Base-by-base conservation (phyloP, 176 grass and related monocot species). In the Musa acuminata region DNA sequence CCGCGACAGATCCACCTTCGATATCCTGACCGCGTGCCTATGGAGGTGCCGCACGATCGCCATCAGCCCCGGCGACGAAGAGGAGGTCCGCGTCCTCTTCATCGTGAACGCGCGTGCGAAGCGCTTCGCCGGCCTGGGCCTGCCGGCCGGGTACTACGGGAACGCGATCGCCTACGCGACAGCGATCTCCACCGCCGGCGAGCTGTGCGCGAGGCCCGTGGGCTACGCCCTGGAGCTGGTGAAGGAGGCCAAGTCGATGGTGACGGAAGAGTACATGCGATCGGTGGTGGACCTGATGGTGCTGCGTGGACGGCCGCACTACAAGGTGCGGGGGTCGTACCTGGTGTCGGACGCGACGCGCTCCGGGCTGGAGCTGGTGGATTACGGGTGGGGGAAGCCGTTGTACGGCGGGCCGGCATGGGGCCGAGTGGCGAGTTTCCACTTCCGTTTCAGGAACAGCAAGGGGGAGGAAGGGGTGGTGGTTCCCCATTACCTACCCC, bases 351-450 rank as follows among this genome's bases (percentile, higher is more conserved):
- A 92, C 80, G 25, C 84, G 3, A 97, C 78, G 55, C 83, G 79
- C 35, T 72, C 81, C 13, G 85, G 90, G 52, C 84, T 92, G 73
- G 84, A 82, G 69, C 75, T 64, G 17, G 58, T 96, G 0, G 87
- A 96, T 75, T 96, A 92, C 49, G 93, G 93, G 2, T 96, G 89
- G 93, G 89, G 93, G 0, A 62, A 79, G 60, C 58, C 84, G 0
- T 73, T 84, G 8, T 88, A 81, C 69, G 87, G 82, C 8, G 91
- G 91, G 0, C 91, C 91, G 20, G 91, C 91, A 0, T 90, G 84
- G 49, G 87, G 87, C 5, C 83, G 85, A 9, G 74, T 81, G 1
- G 86, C 81, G 53, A 92, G 83, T 81, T 92, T 86, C 83, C 92
- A 88, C 75, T 72, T 85, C 0, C 21, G 73, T 17, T 77, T 73